Percentiles rank a stretch among this genome's conserved stretches.
phyloP scores from a whole-genome alignment of 257 asterid genomes.

The Solanum pennellii region DNA sequence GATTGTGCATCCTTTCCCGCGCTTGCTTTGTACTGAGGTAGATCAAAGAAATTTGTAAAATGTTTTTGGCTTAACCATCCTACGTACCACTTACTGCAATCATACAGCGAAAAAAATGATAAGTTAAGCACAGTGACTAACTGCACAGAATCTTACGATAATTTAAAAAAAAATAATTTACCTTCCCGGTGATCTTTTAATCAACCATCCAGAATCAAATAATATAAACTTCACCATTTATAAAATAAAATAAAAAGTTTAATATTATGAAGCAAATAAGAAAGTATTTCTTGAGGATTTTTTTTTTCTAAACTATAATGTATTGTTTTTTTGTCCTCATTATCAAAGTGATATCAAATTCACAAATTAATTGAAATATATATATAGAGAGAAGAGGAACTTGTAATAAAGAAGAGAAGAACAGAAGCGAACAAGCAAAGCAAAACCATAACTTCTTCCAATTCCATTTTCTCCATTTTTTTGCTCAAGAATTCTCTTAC shows the following conservation, averaged over 20 bases:
- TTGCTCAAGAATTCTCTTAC: neutral
- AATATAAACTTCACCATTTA: neutral
- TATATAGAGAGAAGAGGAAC: neutral
- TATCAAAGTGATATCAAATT: neutral
- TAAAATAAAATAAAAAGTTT: neutral
- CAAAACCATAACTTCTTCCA: neutral
- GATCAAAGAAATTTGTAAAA: too few relatives aligned
- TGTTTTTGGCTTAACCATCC: neutral
- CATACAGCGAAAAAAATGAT: too few relatives aligned
- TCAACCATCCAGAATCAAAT: neutral
- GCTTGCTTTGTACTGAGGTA: neutral
- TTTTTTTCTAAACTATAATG: neutral
- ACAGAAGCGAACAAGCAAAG: neutral
- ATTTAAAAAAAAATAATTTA: neutral
- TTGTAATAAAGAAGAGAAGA: neutral
- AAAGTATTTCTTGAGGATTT: neutral
- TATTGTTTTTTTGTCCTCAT: neutral
- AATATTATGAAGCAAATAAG: neutral
- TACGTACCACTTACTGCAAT: too few relatives aligned
- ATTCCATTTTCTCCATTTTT: neutral
- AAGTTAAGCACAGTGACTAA: too few relatives aligned
- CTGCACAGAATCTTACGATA: neutral
- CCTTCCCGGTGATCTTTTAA: neutral
- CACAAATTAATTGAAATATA: neutral
- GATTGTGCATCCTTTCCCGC: neutral